Evolutionary conservation across 2,329 filamentous ascomycete genomes (phyloP).

Genomic region (Penicillium sp.): DNA sequence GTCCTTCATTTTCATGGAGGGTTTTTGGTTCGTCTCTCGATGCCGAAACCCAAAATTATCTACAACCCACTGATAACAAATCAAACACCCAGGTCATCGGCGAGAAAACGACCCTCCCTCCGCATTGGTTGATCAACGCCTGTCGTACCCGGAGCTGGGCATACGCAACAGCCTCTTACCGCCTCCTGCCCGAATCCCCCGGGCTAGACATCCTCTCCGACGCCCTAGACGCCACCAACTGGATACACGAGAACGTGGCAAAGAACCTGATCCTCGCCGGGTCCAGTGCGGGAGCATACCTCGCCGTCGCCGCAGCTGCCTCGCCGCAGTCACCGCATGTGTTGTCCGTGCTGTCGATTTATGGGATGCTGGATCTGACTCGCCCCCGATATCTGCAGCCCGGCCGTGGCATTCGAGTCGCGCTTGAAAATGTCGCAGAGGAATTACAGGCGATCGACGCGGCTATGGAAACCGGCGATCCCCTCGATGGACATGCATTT

Average conservation of each 20-base stretch:
- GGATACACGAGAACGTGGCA: conserved; percentile 9
- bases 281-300: conserved; percentile 17
- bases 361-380: conserved; percentile 4
- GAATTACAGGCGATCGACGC: background rate
- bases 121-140: conserved; percentile 13
- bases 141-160: conserved; percentile 10
- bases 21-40: no score
- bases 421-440: background rate
- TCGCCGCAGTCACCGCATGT: background rate
- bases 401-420: no score
- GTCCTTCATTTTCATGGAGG: conserved; percentile 7
- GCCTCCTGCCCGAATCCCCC: conserved; percentile 7
- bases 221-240: conserved; percentile 4
- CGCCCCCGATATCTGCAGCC: no score
- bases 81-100: background rate
- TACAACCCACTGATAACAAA: no score
- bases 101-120: conserved; percentile 3
- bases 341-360: conserved; percentile 1
- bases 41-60: no score
- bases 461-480: background rate
- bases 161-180: conserved; percentile 14
- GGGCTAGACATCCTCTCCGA: conserved; percentile 12
- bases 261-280: conserved; percentile 12
- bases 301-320: conserved; percentile 12
- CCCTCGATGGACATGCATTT: conserved; percentile 2